Evolutionary conservation across 2,329 filamentous ascomycete species (phyloP), one percentile per base, ranked within the genome.

Genomic region (Aspergillus sp.): DNA sequence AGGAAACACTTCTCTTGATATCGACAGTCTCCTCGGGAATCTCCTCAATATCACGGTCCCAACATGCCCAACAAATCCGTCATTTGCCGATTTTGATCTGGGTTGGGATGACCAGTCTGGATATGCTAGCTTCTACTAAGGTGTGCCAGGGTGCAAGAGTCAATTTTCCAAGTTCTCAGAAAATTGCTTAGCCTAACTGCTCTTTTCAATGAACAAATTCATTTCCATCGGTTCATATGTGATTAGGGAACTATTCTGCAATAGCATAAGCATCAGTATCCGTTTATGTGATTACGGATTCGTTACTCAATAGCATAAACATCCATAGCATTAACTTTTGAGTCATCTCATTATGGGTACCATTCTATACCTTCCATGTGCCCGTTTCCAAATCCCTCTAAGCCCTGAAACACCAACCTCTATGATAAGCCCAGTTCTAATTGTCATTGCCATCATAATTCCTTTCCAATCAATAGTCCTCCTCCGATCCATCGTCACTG

Each of bases 401-500:
- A 36, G 4, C 32, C 32, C 32, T 29, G 26, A 36, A 36, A 36
- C 32, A 36, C 32, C 32, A 36, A 36, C 36, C 14, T 42, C 36
- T n/a, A 42, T 6, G 11, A 16, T 36, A 36, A 16, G 2, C 11
- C 32, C 32, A 36, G 11, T 14, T 42, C 36, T 14, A 42, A 42
- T 31, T 51, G 29, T n/a, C 12, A 6, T 24, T 20, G 58, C 59
- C 6, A 45, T n/a, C 32, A 36, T 11, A 49, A 47, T 18, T 26
- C 16, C 14, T 20, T 45, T 36, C 14, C 16, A 16, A n/a, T 42
- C 36, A 42, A 14, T 42, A 59, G 20, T 59, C 55, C 18, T 59
- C 57, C 22, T 59, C 57, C 2, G 57, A 59, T 6, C 32, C 57
- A 53, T 59, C 57, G 7, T 59, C 57, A 7, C 57, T 59, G 31